phyloP scores from a whole-genome alignment of 208 protist species.

The Trypanosomatidae sp. region DNA sequence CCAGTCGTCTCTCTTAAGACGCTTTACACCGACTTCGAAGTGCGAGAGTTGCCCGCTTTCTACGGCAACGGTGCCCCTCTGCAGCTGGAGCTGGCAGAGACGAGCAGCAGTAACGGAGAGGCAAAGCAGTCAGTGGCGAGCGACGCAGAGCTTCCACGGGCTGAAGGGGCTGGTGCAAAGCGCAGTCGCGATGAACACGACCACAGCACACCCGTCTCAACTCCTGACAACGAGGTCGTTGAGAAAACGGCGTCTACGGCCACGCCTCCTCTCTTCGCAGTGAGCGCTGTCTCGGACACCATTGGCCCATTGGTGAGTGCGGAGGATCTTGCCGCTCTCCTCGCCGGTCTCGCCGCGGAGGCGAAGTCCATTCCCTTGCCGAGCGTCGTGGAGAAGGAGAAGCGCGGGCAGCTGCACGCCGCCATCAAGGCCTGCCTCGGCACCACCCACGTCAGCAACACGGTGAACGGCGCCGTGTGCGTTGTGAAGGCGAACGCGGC shows the following conservation, averaged over 20 bases:
- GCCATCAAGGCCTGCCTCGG: conserved; percentile 58
- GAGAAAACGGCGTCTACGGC: too few species aligned
- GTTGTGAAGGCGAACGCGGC: conserved; percentile 61
- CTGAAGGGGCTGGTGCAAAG: not conserved
- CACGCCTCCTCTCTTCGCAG: too few species aligned
- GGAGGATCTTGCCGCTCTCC: conserved; percentile 46
- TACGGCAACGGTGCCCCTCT: conserved; percentile 69
- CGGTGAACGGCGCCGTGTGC: conserved; percentile 48
- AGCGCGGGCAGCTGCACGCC: conserved; percentile 55
- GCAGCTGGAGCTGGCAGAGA: conserved; percentile 46
- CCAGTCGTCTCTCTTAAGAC: conserved; percentile 73
- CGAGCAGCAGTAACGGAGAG: not conserved
- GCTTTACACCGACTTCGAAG: conserved; percentile 88
- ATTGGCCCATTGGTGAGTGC: conserved; percentile 34
- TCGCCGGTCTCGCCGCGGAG: conserved; percentile 29
- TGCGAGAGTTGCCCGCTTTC: conserved; percentile 70
- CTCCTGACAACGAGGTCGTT: not conserved
- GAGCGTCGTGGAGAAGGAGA: conserved; percentile 51
- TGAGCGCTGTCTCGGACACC: conserved; percentile 6
- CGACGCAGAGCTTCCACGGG: conserved; percentile 12
- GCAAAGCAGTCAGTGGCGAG: not conserved
- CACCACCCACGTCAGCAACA: conserved; percentile 65
- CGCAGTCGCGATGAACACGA: not conserved
- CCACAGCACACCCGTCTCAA: not conserved
- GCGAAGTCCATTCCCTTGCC: conserved; percentile 29